Base-by-base conservation (phyloP, 352 stramenopile genomes). In the Globisporangium iwayamae region DNA sequence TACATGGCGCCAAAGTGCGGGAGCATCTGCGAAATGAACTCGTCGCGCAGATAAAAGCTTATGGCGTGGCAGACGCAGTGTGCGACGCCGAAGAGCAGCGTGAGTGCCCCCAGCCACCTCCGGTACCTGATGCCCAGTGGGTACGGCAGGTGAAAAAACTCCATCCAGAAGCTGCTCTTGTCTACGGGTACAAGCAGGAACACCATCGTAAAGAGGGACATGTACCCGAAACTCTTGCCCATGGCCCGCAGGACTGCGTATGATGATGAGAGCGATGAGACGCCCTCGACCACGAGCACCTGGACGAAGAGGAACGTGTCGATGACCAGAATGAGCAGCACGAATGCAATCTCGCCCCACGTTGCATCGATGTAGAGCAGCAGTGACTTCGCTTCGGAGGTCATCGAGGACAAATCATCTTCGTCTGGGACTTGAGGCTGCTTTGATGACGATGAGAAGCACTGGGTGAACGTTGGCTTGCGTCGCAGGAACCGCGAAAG, bases 31-130 rank as follows among this genome's bases (percentile, higher is more conserved):
- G 56, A 36, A 0, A 51, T 22, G 8, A 73, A 63, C 41, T 71
- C 14, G 5, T 61, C 54, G 3, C 14, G 28, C 18, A 75, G 34
- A 3, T 56, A 46, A 30, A 76, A 79, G 7, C 41, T 47, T 4
- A 73, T 39, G 0, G 53, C 56, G 51, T 74, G 67, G 63, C 69
- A 72, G 16, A 78, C 8, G 11, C 56, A 64, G 47, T 83, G 75
- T 3, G 70, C 9, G 6, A 43, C 20, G 0, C 61, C 62, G 16
- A 39, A 58, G 4, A 47, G 1, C 3, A 76, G 59, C 5, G 64
- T 48, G 43, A 74, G 16, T 13, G 38, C 13, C 1, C 60, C 62
- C 0, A 84, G 57, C 71, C 66, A 76, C 3, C 65, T 57, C 13
- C 72, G 65, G 16, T 76, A 76, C 61, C 74, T 78, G 20, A 62